phyloP scores from a whole-genome alignment of 2,329 filamentous ascomycete species.

The Xylaria sp. region DNA sequence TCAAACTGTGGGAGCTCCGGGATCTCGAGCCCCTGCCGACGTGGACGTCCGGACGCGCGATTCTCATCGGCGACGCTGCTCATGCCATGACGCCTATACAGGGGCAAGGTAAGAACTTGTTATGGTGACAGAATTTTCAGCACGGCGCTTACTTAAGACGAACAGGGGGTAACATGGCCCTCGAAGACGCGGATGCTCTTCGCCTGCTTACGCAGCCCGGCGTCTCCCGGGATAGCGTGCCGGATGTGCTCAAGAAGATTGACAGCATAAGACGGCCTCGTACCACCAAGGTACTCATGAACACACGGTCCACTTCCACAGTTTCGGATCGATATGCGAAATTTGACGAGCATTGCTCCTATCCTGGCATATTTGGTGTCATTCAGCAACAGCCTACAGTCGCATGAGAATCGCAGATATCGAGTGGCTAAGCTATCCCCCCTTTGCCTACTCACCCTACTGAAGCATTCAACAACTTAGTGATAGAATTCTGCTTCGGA shows the following conservation, averaged over 20 bases:
- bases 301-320: conserved; percentile 35
- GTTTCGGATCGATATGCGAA: conserved; percentile 28
- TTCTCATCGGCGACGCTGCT: conserved; percentile 45
- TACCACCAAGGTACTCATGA: conserved; percentile 35
- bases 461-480: too few species aligned
- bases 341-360: conserved; percentile 31
- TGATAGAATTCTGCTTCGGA: too few species aligned
- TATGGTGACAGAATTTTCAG: background rate
- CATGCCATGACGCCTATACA: conserved; percentile 46
- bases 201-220: conserved; percentile 39
- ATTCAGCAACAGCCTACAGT: conserved; percentile 14
- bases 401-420: background rate
- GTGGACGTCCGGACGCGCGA: conserved; percentile 41
- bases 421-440: too few species aligned
- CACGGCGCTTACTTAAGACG: background rate
- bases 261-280: conserved; percentile 38
- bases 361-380: conserved; percentile 28
- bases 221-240: conserved; percentile 36
- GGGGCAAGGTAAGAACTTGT: conserved; percentile 35
- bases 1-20: conserved; percentile 46
- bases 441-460: too few species aligned
- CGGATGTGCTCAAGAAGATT: conserved; percentile 37
- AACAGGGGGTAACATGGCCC: conserved; percentile 38
- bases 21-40: conserved; percentile 43
- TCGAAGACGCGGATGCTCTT: conserved; percentile 44